phyloP scores from a whole-genome alignment of 805 yeast species.

The Tetrapisispora phaffii region DNA sequence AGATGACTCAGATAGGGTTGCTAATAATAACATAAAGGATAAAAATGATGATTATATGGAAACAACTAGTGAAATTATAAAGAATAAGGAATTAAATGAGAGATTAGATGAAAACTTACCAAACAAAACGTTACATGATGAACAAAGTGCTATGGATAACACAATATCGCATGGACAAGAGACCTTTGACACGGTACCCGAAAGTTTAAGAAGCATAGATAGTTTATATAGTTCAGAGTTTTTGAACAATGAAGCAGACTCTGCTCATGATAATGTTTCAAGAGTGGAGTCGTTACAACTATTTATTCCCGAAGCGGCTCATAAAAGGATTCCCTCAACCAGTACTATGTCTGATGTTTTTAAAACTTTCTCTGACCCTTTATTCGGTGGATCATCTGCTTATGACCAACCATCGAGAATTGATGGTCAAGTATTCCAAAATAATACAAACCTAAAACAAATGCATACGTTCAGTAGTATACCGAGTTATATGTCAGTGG shows the following conservation, averaged over 20 bases:
- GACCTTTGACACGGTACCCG: not conserved
- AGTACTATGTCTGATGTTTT: not conserved
- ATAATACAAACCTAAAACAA: not conserved
- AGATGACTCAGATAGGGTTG: not conserved
- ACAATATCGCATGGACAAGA: not conserved
- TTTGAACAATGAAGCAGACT: not conserved
- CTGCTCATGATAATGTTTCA: not conserved
- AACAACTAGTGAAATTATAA: slow-evolving; percentile 1
- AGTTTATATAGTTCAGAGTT: slow-evolving; percentile 3
- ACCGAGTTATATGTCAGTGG: not conserved
- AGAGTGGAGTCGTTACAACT: not conserved
- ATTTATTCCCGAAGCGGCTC: slow-evolving; percentile 1
- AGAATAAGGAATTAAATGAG: not conserved
- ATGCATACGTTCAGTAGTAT: not conserved
- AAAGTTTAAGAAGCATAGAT: slow-evolving; percentile 10
- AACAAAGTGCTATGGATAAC: not conserved
- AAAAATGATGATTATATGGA: not conserved
- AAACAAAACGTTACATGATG: not conserved
- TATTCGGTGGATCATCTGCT: not conserved
- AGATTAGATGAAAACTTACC: not conserved
- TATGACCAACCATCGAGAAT: not conserved
- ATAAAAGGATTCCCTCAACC: not conserved
- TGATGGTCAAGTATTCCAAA: not conserved
- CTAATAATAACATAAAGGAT: not conserved
- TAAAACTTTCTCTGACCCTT: slow-evolving; percentile 2